phyloP scores from a whole-genome alignment of 768 basidiomycete species.

The Gloeostereum incarnatum region DNA sequence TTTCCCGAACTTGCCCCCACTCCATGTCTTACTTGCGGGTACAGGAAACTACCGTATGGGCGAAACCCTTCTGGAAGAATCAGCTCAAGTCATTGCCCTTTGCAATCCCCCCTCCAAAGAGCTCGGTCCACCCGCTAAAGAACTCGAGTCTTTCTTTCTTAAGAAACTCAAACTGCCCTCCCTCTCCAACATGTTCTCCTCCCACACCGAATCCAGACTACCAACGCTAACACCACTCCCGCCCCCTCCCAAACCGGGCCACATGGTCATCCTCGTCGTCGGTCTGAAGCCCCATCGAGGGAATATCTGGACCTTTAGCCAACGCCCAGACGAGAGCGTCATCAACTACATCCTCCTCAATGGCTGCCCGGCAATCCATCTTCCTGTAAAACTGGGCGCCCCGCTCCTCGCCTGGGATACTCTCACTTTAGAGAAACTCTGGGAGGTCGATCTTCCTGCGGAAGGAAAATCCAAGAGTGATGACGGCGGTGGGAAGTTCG shows the following conservation, averaged over 20 bases:
- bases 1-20: background rate
- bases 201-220: slow-evolving; percentile 43
- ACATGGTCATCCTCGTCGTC: slow-evolving; percentile 47
- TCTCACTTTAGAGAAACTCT: slow-evolving; percentile 47
- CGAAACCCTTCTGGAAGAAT: slow-evolving; percentile 47
- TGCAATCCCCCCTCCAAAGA: slow-evolving; percentile 19
- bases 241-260: slow-evolving; percentile 33
- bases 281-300: slow-evolving; percentile 56
- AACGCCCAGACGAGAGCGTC: slow-evolving; percentile 52
- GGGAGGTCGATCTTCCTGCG: slow-evolving; percentile 36
- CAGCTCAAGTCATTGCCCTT: slow-evolving; percentile 41
- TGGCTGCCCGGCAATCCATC: slow-evolving; percentile 49
- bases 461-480: slow-evolving; percentile 18
- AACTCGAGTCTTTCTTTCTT: slow-evolving; percentile 1
- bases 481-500: slow-evolving; percentile 28
- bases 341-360: slow-evolving; percentile 53
- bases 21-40: background rate
- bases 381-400: slow-evolving; percentile 49
- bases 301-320: slow-evolving; percentile 49
- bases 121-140: slow-evolving; percentile 7
- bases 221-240: slow-evolving; percentile 32
- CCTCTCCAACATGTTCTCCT: slow-evolving; percentile 34
- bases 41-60: slow-evolving; percentile 55
- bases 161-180: slow-evolving; percentile 18
- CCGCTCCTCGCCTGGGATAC: slow-evolving; percentile 61